Conservation (phyloP, 2,329 filamentous ascomycete genomes). For the Fusarium sp. region DNA sequence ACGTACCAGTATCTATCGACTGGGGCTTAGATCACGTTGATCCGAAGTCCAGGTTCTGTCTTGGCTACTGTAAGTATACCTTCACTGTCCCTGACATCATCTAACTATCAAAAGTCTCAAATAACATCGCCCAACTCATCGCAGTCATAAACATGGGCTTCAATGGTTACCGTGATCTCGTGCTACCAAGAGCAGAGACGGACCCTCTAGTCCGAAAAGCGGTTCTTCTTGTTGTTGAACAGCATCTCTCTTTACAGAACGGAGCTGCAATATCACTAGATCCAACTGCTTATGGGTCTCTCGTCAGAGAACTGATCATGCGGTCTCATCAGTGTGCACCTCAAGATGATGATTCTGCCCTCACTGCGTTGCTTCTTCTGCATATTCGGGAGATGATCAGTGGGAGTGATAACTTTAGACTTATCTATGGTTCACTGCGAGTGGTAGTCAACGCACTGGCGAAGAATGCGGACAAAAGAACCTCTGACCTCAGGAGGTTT, state of each 20-base stretch:
- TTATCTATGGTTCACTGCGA: constrained; percentile 29
- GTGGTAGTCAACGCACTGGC: constrained; percentile 29
- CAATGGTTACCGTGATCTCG: constrained; percentile 35
- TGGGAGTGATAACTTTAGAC: constrained; percentile 35
- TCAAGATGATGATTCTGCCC: constrained; percentile 35
- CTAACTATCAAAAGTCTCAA: constrained; percentile 24
- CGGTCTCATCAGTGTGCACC: constrained; percentile 31
- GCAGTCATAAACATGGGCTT: constrained; percentile 39
- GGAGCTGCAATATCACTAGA: constrained; percentile 12
- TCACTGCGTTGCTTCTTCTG: constrained; percentile 27
- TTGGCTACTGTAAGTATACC: constrained; percentile 21
- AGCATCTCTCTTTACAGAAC: constrained; percentile 32
- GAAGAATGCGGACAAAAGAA: background rate
- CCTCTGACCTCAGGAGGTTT: constrained; percentile 28
- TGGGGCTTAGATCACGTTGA: constrained; percentile 32
- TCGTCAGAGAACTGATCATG: constrained; percentile 27
- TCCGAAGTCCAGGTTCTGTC: constrained; percentile 27
- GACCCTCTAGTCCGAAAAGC: constrained; percentile 32
- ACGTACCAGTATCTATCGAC: background rate
- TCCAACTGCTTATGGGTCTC: constrained; percentile 12
- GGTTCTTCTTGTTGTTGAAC: constrained; percentile 30
- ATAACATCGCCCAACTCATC: constrained; percentile 36
- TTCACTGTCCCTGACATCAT: accelerated
- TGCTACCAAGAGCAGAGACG: constrained; percentile 31
- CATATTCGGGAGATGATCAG: constrained; percentile 39